Conservation (phyloP, 352 stramenopile genomes). For the Hyaloperonospora arabidopsidis region DNA sequence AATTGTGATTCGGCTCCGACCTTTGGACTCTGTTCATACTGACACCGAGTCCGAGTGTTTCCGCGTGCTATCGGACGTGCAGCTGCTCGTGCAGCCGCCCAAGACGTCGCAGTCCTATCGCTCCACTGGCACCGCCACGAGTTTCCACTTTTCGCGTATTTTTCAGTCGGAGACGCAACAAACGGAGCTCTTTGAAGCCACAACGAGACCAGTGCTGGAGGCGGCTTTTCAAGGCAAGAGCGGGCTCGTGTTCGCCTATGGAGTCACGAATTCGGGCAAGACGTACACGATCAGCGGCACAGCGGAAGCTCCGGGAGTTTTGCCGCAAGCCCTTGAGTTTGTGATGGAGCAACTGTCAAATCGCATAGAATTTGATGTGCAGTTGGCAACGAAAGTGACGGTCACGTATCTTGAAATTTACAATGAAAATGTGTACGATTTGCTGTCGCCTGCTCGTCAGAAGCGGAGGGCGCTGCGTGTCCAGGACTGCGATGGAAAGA, state of each 20-base stretch:
- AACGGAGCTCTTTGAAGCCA: conserved; percentile 86
- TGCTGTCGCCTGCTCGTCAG: conserved; percentile 64
- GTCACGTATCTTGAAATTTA: conserved; percentile 98
- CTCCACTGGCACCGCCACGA: conserved; percentile 64
- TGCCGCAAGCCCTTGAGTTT: conserved; percentile 72
- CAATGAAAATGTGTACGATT: conserved; percentile 97
- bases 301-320: conserved; percentile 59
- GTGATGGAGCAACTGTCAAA: conserved; percentile 59
- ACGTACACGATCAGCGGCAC: conserved; percentile 96
- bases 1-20: conserved; percentile 67
- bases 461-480: conserved; percentile 63
- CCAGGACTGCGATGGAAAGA: conserved; percentile 81
- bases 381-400: conserved; percentile 42
- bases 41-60: conserved; percentile 42
- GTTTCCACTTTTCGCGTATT: conserved; percentile 82
- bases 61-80: conserved; percentile 53
- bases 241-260: conserved; percentile 95
- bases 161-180: conserved; percentile 77
- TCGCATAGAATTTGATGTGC: conserved; percentile 35
- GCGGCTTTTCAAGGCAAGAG: conserved; percentile 79
- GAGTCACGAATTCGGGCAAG: conserved; percentile 98
- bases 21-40: conserved; percentile 17
- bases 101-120: conserved; percentile 71
- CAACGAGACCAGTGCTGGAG: conserved; percentile 87
- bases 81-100: conserved; percentile 55